These are phyloP conservation scores for Coprinellus aureogranulatus DNA, from an alignment of 768 basidiomycete species.

Conservation along the genomic window DNA sequence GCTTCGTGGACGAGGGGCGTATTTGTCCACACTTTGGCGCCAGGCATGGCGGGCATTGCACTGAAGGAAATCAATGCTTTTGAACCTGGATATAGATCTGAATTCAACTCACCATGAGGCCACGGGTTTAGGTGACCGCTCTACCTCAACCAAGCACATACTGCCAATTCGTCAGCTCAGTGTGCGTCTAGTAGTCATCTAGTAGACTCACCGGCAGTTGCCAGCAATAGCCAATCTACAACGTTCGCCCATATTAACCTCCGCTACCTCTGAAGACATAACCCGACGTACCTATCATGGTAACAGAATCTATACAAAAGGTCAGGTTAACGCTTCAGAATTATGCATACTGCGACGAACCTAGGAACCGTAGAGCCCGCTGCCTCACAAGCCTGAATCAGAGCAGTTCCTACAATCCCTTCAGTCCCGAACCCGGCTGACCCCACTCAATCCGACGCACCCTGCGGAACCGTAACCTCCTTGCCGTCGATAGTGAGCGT, in stretches of 20 bases:
- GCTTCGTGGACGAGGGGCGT: constrained; percentile 88
- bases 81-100: not conserved
- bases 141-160: constrained; percentile 99
- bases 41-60: constrained; percentile 98
- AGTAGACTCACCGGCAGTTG: constrained; percentile 85
- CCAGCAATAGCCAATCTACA: constrained; percentile 90
- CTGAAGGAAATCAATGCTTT: constrained; percentile 33
- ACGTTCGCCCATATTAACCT: constrained; percentile 1
- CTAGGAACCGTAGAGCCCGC: constrained; percentile 80
- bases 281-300: constrained; percentile 66
- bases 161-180: constrained; percentile 35
- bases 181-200: not conserved
- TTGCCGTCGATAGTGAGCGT: constrained; percentile 96
- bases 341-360: constrained; percentile 34
- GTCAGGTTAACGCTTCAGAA: constrained; percentile 16
- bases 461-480: constrained; percentile 95
- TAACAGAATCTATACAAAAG: constrained; percentile 64
- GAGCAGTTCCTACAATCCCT: constrained; percentile 67
- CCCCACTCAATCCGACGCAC: constrained; percentile 40
- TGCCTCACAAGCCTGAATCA: constrained; percentile 94
- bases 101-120: constrained; percentile 71
- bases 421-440: not conserved
- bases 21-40: constrained; percentile 89
- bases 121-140: constrained; percentile 90
- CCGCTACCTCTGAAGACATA: not conserved